These are phyloP conservation scores for Aspergillus bertholletiae DNA, from an alignment of 495 filamentous ascomycete genomes.

Conservation along the genomic window DNA sequence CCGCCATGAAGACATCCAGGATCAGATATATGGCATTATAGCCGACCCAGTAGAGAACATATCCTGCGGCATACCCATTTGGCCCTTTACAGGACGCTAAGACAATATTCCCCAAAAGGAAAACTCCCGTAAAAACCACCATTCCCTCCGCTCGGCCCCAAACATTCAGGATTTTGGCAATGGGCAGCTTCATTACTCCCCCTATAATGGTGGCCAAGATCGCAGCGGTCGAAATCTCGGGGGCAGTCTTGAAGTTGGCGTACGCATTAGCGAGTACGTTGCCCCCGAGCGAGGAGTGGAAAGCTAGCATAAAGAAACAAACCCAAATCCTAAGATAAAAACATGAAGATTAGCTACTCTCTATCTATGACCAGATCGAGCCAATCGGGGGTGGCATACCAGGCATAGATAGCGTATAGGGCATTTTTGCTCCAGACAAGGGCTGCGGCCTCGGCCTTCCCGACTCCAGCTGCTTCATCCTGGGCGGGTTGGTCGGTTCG, in stretches of 20 bases:
- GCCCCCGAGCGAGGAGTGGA: slow-evolving; percentile 32
- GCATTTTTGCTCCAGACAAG: slow-evolving; percentile 36
- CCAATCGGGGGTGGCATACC: slow-evolving; percentile 19
- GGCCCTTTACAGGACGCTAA: slow-evolving; percentile 47
- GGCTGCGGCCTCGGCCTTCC: slow-evolving; percentile 39
- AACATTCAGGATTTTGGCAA: slow-evolving; percentile 65
- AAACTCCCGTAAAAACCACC: slow-evolving; percentile 35
- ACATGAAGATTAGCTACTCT: too few relatives aligned
- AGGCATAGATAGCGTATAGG: slow-evolving; percentile 31
- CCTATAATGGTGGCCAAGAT: slow-evolving; percentile 51
- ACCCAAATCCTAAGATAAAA: slow-evolving; percentile 35
- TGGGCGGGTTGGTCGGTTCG: background rate
- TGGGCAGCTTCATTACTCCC: slow-evolving; percentile 61
- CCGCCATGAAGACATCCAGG: slow-evolving; percentile 61
- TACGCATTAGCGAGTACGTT: slow-evolving; percentile 30
- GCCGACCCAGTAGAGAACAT: slow-evolving; percentile 55
- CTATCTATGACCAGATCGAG: background rate
- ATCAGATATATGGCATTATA: slow-evolving; percentile 57
- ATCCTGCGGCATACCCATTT: slow-evolving; percentile 44
- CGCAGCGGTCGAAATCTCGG: slow-evolving; percentile 32
- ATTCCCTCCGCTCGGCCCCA: slow-evolving; percentile 59
- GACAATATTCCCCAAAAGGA: slow-evolving; percentile 43
- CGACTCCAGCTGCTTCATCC: background rate
- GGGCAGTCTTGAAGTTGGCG: slow-evolving; percentile 26
- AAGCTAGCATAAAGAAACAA: slow-evolving; percentile 39